A percentile compares a stretch with the other conserved stretches of the same genome.
Conservation (phyloP, 208 protist genomes). For the Crithidia sp. region DNA sequence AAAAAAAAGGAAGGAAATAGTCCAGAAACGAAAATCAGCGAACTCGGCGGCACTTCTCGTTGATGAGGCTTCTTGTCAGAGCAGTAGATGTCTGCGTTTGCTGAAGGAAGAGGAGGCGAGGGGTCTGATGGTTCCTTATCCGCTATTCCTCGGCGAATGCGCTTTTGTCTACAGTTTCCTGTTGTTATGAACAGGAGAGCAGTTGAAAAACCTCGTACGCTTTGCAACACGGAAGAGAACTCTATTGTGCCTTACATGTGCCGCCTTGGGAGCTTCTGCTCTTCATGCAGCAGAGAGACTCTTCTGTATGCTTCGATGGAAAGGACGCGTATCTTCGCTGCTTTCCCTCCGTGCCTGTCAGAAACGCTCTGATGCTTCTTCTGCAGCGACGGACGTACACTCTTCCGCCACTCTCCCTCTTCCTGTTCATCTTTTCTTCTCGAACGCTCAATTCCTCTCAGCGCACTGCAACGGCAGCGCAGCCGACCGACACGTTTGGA, state of each 20-base stretch:
- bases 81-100: too few species aligned
- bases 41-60: background rate
- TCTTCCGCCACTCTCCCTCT: background rate
- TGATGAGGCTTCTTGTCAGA: too few species aligned
- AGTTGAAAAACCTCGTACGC: too few species aligned
- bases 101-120: too few species aligned
- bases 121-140: too few species aligned
- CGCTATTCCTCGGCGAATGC: too few species aligned
- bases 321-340: background rate
- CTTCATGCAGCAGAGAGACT: slow-evolving; percentile 8
- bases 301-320: background rate
- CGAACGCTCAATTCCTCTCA: too few species aligned
- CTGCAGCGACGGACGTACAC: background rate
- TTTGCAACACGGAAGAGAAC: too few species aligned
- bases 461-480: too few species aligned
- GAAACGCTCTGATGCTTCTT: background rate
- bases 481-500: too few species aligned
- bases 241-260: background rate
- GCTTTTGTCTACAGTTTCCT: too few species aligned
- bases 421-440: slow-evolving; percentile 5
- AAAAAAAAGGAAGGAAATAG: slow-evolving; percentile 3
- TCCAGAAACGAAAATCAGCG: background rate
- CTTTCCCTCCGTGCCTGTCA: background rate
- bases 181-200: too few species aligned
- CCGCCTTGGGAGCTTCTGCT: slow-evolving; percentile 1